Percentiles rank a stretch among this genome's conserved stretches.
These are phyloP conservation scores for Candida suzukii DNA, from an alignment of 805 yeast species.

Conservation along the genomic window DNA sequence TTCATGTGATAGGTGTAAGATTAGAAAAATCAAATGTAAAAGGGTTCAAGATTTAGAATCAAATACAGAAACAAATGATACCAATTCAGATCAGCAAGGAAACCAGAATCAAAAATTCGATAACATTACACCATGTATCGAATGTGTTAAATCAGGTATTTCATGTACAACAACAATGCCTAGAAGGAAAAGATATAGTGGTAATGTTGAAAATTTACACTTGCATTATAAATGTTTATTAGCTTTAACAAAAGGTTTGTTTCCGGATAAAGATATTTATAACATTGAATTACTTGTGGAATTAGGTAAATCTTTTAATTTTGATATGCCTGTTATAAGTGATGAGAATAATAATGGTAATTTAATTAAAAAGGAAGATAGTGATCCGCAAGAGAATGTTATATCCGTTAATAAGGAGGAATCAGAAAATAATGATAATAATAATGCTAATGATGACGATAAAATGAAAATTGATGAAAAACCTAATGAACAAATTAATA, in stretches of 20 bases:
- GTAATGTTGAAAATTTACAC: conserved; percentile 35
- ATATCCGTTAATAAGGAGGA: not conserved
- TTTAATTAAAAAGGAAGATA: not conserved
- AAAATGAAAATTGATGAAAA: not conserved
- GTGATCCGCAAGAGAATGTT: conserved; percentile 5
- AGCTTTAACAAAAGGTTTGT: conserved; percentile 31
- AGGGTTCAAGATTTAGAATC: conserved; percentile 17
- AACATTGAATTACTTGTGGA: conserved; percentile 34
- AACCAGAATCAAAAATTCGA: conserved; percentile 27
- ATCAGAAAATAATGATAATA: not conserved
- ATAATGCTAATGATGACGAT: not conserved
- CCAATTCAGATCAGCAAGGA: not conserved
- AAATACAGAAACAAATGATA: not conserved
- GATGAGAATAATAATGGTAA: conserved; percentile 6
- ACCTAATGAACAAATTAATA: not conserved
- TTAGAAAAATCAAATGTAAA: conserved; percentile 35
- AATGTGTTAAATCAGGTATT: conserved; percentile 29
- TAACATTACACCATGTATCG: conserved; percentile 31
- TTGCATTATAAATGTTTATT: conserved; percentile 36
- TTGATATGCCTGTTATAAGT: conserved; percentile 26
- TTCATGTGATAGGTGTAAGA: conserved; percentile 40
- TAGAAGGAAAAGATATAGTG: conserved; percentile 33
- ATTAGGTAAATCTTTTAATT: conserved; percentile 25
- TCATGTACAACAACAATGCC: conserved; percentile 35
- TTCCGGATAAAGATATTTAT: conserved; percentile 37